phyloP scores from a whole-genome alignment of 768 basidiomycete genomes.

The Leucosporidium creatinivorum region DNA sequence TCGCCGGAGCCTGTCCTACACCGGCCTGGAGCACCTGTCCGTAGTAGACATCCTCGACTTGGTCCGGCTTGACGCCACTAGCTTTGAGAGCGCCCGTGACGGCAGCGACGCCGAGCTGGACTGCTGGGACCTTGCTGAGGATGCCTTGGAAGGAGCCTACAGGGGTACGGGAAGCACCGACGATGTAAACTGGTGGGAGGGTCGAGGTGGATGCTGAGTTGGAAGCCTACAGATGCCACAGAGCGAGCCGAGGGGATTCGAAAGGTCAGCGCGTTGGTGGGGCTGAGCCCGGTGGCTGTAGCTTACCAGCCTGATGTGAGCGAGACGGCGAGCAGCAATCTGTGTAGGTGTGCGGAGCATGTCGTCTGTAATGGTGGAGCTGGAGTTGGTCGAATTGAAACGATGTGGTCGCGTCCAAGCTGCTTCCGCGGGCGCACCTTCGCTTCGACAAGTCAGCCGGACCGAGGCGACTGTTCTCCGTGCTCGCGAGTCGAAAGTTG shows the following conservation, averaged over 20 bases:
- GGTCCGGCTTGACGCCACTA: conserved; percentile 66
- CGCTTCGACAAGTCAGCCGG: neutral
- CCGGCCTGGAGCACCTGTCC: conserved; percentile 98
- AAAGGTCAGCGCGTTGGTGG: neutral
- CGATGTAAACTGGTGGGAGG: conserved; percentile 31
- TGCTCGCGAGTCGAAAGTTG: too few species aligned
- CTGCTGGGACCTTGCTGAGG: conserved; percentile 79
- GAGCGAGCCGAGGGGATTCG: conserved; percentile 8
- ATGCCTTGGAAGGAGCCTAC: conserved; percentile 86
- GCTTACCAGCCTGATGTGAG: conserved; percentile 30
- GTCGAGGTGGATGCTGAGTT: conserved; percentile 5
- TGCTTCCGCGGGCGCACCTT: neutral
- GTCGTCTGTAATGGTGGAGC: too few species aligned
- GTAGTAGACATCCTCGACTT: conserved; percentile 92
- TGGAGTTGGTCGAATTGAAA: too few species aligned
- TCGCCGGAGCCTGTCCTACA: conserved; percentile 94
- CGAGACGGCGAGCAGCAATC: conserved; percentile 13
- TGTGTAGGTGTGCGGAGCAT: too few species aligned
- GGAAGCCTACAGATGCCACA: too few species aligned
- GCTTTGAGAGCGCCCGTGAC: conserved; percentile 83
- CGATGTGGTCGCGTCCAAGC: too few species aligned
- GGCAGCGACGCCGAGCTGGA: conserved; percentile 79
- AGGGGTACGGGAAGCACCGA: conserved; percentile 61
- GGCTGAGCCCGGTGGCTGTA: neutral
- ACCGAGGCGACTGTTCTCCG: too few species aligned